Base-by-base conservation (phyloP, 2,329 filamentous ascomycete species). In the Scleromitrula shiraiana region DNA sequence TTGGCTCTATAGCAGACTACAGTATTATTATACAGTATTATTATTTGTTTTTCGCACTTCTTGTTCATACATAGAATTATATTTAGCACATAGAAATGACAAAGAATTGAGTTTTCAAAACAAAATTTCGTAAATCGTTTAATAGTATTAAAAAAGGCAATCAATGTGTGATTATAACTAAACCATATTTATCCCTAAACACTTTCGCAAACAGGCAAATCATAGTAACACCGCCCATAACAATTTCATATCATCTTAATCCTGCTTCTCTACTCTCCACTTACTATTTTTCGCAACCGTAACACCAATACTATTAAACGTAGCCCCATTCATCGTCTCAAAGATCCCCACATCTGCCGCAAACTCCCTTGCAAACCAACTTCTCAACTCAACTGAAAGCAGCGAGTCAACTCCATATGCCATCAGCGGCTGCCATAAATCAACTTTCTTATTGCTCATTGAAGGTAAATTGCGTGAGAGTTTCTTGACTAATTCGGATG, bases 391-490 rank as follows among this genome's bases (percentile, higher is more conserved):
- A 2, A 56, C 53, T 14, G 50, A 51, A 2, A 54, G 30, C 19
- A 56, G 40, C 17, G 50, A 53, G 24, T 56, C 51, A 2, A 67
- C 3, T 70, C 67, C 61, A 15, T 74, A 74, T 2, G 66, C 66
- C 62, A 63, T 41, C 58, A 70, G 32, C 55, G 60, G 57, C 24
- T 62, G 58, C 1, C 45, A 65, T 3, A 63, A 65, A 45, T 67
- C 62, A 9, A 66, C 55, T 51, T 74, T 71, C 45, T 74, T 62
- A 41, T 72, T 70, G 26, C 70, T 67, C 2, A 64, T 50, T 29
- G 67, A 67, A 2, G 33, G 17, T 56, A 74, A 65, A 61, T 71
- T 62, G 1, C 73, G 61, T 12, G 46, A 50, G 22, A 58, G 52
- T 5, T 2, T 72, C 70, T 41, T 71, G 71, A 3, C 66, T 66